Evolutionary conservation across 2,329 filamentous ascomycete genomes (phyloP), one percentile per base, ranked within the genome.

Genomic region (Fusarium pseudocircinatum): DNA sequence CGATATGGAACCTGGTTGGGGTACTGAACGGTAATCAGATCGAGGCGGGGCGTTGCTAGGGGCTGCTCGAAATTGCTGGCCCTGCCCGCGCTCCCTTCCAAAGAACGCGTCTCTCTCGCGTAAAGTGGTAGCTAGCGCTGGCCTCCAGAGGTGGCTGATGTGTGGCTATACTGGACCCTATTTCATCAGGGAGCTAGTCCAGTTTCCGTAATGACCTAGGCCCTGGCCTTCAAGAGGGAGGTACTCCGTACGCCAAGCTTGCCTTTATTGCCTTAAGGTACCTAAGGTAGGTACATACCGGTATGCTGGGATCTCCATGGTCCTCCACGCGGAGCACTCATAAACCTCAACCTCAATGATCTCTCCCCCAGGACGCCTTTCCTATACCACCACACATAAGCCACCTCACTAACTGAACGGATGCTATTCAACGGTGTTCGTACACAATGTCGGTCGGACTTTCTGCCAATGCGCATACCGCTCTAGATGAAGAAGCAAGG

Each of bases 401-500:
- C 26, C 18, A 39, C 24, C 15, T 32, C 28, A 52, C n/a, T 24
- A 40, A 30, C 11, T 54, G 49, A 54, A n/a, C 43, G 58, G 43
- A 70, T 57, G 60, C 39, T 22, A 43, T 34, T 50, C n/a, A 44
- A 39, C 22, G n/a, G 59, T 39, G 39, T 18, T 40, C 39, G 49
- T 24, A 28, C 62, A 65, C 46, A 44, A 90, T 90, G 88, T 86
- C 87, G 66, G 85, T 88, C 72, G 87, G 87, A 67, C 75, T 87
- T 58, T 79, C 79, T 70, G 83, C 81, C 60, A 81, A 80, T 70
- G 84, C 85, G 61, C 86, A 88, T 78, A 79, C 79, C 49, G 85
- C 87, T 37, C 84, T 87, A 58, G 91, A 93, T 77, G 91, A 93
- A 79, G 90, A 93, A 82, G 89, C 90, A 49, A 86, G 90, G 64